Evolutionary conservation across 1,284 basidiomycete genomes (phyloP).

Genomic region (Ceratobasidium sp.): DNA sequence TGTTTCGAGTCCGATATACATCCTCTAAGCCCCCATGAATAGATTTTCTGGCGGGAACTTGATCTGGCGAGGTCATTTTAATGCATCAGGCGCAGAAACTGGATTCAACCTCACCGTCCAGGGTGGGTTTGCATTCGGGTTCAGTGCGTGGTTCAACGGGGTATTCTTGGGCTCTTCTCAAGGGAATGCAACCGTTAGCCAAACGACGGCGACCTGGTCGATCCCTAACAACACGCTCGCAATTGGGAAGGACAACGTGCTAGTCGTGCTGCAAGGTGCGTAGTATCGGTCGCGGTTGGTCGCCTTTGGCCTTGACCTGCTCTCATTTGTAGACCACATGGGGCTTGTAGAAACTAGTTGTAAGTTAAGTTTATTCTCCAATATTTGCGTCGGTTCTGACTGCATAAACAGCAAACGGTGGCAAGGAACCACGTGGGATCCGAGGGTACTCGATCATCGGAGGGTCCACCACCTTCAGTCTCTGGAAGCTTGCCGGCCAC

Average conservation of each 20-base stretch:
- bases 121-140: conserved; percentile 63
- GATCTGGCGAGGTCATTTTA: conserved; percentile 66
- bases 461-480: conserved; percentile 66
- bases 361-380: conserved; percentile 51
- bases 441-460: conserved; percentile 72
- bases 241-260: conserved; percentile 60
- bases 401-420: conserved; percentile 51
- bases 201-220: conserved; percentile 59
- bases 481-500: conserved; percentile 87
- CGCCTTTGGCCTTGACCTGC: not conserved
- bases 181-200: conserved; percentile 59
- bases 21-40: conserved; percentile 23
- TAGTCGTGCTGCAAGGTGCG: conserved; percentile 63
- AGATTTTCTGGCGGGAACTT: conserved; percentile 64
- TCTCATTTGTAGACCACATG: conserved; percentile 58
- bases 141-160: conserved; percentile 64
- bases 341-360: conserved; percentile 64
- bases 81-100: conserved; percentile 58
- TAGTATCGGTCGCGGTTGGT: conserved; percentile 48
- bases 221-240: conserved; percentile 56
- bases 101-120: conserved; percentile 61
- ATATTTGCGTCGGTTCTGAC: not conserved
- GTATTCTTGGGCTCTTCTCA: conserved; percentile 63
- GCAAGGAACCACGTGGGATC: conserved; percentile 79
- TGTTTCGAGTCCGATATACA: conserved; percentile 3